Evolutionary conservation across 331 rosid genomes (phyloP), one percentile per base, ranked within the genome.

Genomic region (Rosa hybrid): DNA sequence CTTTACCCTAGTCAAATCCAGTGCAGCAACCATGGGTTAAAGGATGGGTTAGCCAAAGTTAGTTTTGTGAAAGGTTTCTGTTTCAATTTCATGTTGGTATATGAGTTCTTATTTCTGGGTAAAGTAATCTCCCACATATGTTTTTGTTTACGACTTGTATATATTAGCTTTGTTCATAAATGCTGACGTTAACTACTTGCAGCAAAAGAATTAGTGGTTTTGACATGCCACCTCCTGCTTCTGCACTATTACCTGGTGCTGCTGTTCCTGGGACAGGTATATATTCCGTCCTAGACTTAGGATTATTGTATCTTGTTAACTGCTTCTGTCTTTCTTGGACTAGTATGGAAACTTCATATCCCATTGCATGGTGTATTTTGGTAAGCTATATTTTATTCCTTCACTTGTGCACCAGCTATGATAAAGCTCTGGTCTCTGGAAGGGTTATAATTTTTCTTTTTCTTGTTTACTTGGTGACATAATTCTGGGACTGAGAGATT

Each of bases 191-290:
- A 49, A 68, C 78, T 74, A 59, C 84, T 76, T 80, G 69, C 98
- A 96, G 99, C 94, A 96, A 96, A 90, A 90, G 99, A 90, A 92
- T 91, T 68, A 96, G 99, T 83, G 99, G 99, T 85, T 96, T 96
- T 81, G 99, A 96, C 84, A 89, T 93, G 97, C 98, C 98, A 12
- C 99, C 99, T 75, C 98, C 99, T 78, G 83, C 99, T 70, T 83
- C 99, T 80, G 94, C 98, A 79, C 74, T 91, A 83, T 79, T 93
- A 77, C 74, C 97, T 64, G 90, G 91, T 90, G 89, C 90, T 79
- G 82, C 81, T 41, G 59, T 84, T 75, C 87, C 90, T 77, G 79
- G 94, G 87, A 78, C 96, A 93, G 99, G 99, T 96, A 90, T 84
- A 87, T 83, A 45, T 83, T 65, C 64, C 8, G 82, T 76, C 75